Conservation (phyloP, 1,284 basidiomycete species). For the Volvariella surrecta region DNA sequence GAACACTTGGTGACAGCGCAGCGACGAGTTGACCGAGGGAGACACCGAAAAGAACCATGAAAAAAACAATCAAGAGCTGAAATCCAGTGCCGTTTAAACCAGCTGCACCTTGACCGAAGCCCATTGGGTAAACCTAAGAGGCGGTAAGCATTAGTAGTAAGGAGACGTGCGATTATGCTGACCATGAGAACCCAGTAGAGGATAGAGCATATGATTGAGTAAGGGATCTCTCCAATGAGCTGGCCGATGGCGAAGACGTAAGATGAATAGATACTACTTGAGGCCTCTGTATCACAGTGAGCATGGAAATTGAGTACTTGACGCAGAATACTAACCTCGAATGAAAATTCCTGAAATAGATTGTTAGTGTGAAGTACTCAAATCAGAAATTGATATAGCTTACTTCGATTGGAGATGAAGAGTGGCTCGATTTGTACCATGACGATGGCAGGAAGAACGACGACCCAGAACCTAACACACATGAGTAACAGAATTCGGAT, state of each 20-base stretch:
- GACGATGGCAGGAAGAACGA: constrained; percentile 67
- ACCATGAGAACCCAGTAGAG: constrained; percentile 77
- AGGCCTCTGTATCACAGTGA: constrained; percentile 53
- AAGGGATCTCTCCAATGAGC: constrained; percentile 76
- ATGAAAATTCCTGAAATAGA: constrained; percentile 44
- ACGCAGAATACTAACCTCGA: constrained; percentile 48
- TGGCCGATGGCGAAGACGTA: constrained; percentile 81
- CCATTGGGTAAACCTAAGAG: constrained; percentile 55
- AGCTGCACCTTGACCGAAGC: constrained; percentile 57
- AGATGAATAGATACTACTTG: constrained; percentile 71
- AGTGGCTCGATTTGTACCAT: constrained; percentile 80
- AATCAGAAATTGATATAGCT: constrained; percentile 18
- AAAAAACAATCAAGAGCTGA: constrained; percentile 62
- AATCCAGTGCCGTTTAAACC: constrained; percentile 66
- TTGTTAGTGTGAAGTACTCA: too few relatives aligned
- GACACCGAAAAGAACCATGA: constrained; percentile 75
- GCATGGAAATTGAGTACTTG: not conserved
- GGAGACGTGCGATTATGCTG: constrained; percentile 10
- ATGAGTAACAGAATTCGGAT: not conserved
- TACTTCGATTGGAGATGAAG: constrained; percentile 76
- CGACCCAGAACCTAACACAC: constrained; percentile 66
- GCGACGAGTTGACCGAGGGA: constrained; percentile 71
- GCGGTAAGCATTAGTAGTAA: not conserved
- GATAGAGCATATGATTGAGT: constrained; percentile 63
- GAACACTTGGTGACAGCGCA: constrained; percentile 67